Evolutionary conservation across 495 filamentous ascomycete species (phyloP).

Genomic region (Tuber borchii): DNA sequence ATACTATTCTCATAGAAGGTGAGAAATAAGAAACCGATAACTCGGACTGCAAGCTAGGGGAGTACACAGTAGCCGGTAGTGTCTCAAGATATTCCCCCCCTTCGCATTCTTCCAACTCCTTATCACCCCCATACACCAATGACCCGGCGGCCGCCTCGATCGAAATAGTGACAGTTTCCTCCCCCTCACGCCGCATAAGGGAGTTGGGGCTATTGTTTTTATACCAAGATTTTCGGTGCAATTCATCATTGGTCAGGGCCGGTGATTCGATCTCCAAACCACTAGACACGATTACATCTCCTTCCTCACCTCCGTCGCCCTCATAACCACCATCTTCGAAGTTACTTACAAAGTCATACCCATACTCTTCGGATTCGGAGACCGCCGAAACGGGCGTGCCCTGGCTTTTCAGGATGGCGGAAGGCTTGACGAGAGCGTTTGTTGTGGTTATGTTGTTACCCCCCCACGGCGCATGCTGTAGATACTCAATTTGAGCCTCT

Average conservation of each 20-base stretch:
- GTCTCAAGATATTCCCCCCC: slow-evolving; percentile 13
- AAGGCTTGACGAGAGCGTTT: slow-evolving; percentile 10
- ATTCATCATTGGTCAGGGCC: background rate
- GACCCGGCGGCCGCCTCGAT: background rate
- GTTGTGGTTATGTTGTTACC: background rate
- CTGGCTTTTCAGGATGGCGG: slow-evolving; percentile 27
- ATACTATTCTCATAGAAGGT: background rate
- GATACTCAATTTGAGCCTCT: slow-evolving; percentile 33
- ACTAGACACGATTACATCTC: slow-evolving; percentile 9
- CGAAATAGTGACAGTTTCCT: background rate
- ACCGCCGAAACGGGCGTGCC: slow-evolving; percentile 22
- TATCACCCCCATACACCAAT: background rate
- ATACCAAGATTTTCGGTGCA: slow-evolving; percentile 15
- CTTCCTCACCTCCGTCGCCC: background rate
- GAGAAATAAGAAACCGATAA: background rate
- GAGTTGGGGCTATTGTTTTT: slow-evolving; percentile 11
- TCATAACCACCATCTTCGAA: background rate
- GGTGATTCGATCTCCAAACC: slow-evolving; percentile 16
- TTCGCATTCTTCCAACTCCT: background rate
- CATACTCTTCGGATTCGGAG: slow-evolving; percentile 13
- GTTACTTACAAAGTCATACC: background rate
- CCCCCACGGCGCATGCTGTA: slow-evolving; percentile 22
- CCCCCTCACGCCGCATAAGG: slow-evolving; percentile 3
- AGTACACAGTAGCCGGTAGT: slow-evolving; percentile 27
- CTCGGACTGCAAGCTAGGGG: slow-evolving; percentile 18